Base-by-base conservation (phyloP, 1,284 basidiomycete genomes). In the Pseudozyma tsukubaensis region DNA sequence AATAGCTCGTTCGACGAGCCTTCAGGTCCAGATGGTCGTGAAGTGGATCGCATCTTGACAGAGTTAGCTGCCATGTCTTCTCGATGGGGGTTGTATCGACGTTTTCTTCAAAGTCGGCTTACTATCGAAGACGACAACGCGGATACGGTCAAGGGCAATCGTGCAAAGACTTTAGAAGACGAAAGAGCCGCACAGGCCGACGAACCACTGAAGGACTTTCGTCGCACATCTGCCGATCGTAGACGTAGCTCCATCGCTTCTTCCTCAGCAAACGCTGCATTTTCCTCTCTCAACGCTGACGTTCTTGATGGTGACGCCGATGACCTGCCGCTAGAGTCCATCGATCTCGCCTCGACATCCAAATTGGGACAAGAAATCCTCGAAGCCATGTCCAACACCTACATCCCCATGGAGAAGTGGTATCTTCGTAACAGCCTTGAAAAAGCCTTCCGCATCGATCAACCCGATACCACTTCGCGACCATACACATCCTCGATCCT, bases 321-420 rank as follows among this genome's bases (percentile, higher is more conserved):
- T 7, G n/a, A 34, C 0, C 14, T 40, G 9, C 24, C 39, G 14
- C 7, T 29, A 1, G 39, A 50, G 9, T 12, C 29, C 36, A 21
- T 61, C 18, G 61, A 84, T 87, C 10, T 92, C 84, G 87, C 55
- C 78, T 37, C 85, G 85, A 50, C 89, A 89, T 71, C 78, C 77
- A 86, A 90, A 8, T 91, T 97, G 59, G 89, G 91, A 29, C 87
- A 89, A 59, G 86, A 95, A 50, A 43, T 83, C 16, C 63, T 72
- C 8, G 59, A 65, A 14, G 35, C 68, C 12, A 87, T 95, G 35
- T 85, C 85, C 9, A 88, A 88, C 16, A 94, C 92, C 80, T 98
- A 97, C 81, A 88, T 91, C 40, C 94, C 95, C 1, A 87, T 99
- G 63, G 96, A 99, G 84, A 86, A 91, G 4, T 98, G 94, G 94